phyloP scores from a whole-genome alignment of 768 basidiomycete genomes.

The Psilocybe tampanensis region DNA sequence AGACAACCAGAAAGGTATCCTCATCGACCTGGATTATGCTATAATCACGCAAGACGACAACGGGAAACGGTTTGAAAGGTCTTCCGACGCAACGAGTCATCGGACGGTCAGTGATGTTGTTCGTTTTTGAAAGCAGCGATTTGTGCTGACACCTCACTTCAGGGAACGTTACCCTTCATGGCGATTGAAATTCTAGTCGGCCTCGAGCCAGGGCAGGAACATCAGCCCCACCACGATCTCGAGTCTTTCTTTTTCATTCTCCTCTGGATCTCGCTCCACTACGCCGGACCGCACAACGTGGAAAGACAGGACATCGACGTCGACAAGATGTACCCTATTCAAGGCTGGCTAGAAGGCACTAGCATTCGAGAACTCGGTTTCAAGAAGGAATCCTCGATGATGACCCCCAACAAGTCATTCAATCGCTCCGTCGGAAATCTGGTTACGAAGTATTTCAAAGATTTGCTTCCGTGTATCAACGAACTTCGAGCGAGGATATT shows the following conservation, averaged over 20 bases:
- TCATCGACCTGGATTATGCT: neutral
- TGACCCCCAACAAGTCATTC: no score
- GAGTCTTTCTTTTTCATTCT: conserved; percentile 2
- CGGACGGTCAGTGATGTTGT: neutral
- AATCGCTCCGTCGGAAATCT: no score
- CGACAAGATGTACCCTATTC: no score
- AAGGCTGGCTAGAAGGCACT: no score
- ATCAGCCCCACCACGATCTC: neutral
- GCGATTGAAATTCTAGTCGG: neutral
- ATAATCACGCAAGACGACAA: neutral
- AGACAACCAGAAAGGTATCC: neutral
- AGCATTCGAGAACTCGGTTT: no score
- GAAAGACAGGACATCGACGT: no score
- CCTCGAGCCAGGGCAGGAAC: neutral
- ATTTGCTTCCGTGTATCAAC: no score
- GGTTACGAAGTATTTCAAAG: no score
- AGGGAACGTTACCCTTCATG: neutral
- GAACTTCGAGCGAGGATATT: no score
- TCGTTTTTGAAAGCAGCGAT: no score
- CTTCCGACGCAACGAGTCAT: neutral
- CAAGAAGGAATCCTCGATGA: no score
- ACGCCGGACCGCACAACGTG: neutral
- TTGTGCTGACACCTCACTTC: no score
- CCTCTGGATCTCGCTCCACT: neutral
- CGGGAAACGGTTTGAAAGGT: neutral